phyloP scores from a whole-genome alignment of 225 moss, liverwort and hornwort genomes.

The Thuidium tamariscinum region DNA sequence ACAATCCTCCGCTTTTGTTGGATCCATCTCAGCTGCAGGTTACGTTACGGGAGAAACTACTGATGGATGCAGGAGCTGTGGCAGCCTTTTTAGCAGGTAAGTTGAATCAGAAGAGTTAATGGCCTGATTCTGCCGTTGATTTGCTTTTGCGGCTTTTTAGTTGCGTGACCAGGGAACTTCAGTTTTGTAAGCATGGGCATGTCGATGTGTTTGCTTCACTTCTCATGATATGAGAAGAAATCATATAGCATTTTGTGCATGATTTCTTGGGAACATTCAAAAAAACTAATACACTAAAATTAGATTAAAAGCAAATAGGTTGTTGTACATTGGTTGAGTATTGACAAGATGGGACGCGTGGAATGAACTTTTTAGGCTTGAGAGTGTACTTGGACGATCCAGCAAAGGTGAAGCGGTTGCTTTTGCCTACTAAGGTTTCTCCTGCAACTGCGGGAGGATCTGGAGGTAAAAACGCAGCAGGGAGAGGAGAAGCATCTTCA shows the following conservation, averaged over 20 bases:
- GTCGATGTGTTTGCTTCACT: not conserved
- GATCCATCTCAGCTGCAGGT: conserved; percentile 98
- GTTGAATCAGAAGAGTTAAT: not conserved
- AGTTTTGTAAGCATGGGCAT: not conserved
- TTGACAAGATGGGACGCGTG: not conserved
- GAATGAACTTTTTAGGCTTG: conserved; percentile 33
- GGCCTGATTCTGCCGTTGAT: not conserved
- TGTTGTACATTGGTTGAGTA: not conserved
- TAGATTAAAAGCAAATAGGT: not conserved
- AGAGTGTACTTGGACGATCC: conserved; percentile 98
- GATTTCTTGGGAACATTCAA: not conserved
- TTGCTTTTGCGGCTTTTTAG: not conserved
- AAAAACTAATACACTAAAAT: not conserved
- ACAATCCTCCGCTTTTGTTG: conserved; percentile 85
- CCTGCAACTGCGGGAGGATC: conserved; percentile 55
- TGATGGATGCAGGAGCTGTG: conserved; percentile 99
- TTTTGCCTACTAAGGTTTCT: conserved; percentile 85
- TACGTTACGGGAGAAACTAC: conserved; percentile 86
- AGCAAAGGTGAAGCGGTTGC: conserved; percentile 88
- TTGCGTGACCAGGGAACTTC: not conserved
- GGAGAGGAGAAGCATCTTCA: conserved; percentile 86
- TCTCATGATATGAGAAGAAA: not conserved
- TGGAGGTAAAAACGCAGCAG: conserved; percentile 63
- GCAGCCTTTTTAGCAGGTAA: conserved; percentile 91
- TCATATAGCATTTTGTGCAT: not conserved